Evolutionary conservation across 257 asterid species (phyloP), one percentile per base, ranked within the genome.

Genomic region (Petunia axillaris): DNA sequence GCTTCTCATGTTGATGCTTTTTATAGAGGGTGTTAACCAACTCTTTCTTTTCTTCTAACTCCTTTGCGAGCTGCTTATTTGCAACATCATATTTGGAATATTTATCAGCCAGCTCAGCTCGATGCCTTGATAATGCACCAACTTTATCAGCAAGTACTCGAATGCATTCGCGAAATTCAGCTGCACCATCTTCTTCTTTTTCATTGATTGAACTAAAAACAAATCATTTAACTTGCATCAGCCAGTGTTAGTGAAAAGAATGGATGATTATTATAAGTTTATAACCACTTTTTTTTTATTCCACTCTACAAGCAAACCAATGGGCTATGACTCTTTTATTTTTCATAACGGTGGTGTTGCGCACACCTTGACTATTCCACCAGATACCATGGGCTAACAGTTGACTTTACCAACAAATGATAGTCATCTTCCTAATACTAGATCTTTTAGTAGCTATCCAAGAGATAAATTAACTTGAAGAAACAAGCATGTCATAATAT

Each of bases 1-100:
- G 99, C 86, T 96, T 96, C 87, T 96, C 98, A 40, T 81, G 94
- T 84, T 92, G 97, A 89, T 90, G 95, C 88, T 94, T 94, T 53
- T 84, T 63, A 82, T 96, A 96, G 64, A 96, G 97, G 1, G 95
- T 85, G 87, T 83, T 91, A 55, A 91, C 88, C 87, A 91, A 77
- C 83, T 92, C 98, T 85, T 90, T 91, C 88, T 96, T 94, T 82
- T 96, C 98, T 71, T 91, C 98, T 58, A 94, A 82, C 82, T 94
- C 98, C 89, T 91, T 91, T 7, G 76, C 75, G 10, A 92, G 93
- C 87, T 86, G 88, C 82, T 91, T 96, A 60, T 82, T 87, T 60
- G 87, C 81, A 82, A 92, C 88, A 88, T 96, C 98, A 48, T 91
- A 85, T 86, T 94, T 96, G 40, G 98, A 82, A 86, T 89, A 87